Percentiles rank a stretch among this genome's conserved stretches.
Conservation (phyloP, 208 protist genomes). For the Crithidia thermophila region DNA sequence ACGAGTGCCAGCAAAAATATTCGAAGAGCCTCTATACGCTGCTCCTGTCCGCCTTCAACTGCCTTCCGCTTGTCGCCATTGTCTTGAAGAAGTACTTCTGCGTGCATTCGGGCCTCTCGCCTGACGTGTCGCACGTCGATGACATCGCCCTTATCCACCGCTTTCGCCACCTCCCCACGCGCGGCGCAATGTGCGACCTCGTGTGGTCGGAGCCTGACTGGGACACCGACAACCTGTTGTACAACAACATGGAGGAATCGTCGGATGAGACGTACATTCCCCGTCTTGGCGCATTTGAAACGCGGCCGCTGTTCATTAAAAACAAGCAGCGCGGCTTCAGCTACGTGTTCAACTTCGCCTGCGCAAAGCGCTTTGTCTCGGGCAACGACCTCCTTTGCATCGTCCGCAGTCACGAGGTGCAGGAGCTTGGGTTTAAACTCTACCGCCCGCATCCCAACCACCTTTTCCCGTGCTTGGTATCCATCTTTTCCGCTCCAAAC, state of each 20-base stretch:
- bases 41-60: conserved; percentile 94
- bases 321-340: conserved; percentile 81
- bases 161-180: conserved; percentile 98
- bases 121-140: conserved; percentile 93
- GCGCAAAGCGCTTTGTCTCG: conserved; percentile 92
- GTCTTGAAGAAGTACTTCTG: conserved; percentile 99
- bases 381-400: conserved; percentile 96
- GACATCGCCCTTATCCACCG: conserved; percentile 95
- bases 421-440: conserved; percentile 94
- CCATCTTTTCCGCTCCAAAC: conserved; percentile 98
- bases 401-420: conserved; percentile 96
- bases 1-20: conserved; percentile 96
- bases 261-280: conserved; percentile 67
- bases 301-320: conserved; percentile 54
- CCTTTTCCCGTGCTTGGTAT: conserved; percentile 97
- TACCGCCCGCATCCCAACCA: conserved; percentile 86
- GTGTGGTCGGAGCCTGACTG: conserved; percentile 99
- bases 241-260: conserved; percentile 45
- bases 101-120: conserved; percentile 98
- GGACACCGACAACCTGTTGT: conserved; percentile 83
- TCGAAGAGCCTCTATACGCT: conserved; percentile 50
- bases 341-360: conserved; percentile 86
- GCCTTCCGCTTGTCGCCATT: conserved; percentile 97
- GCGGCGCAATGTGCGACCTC: conserved; percentile 98
- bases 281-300: conserved; percentile 56